phyloP scores from a whole-genome alignment of 768 basidiomycete genomes.

The Solioccasus polychromus region DNA sequence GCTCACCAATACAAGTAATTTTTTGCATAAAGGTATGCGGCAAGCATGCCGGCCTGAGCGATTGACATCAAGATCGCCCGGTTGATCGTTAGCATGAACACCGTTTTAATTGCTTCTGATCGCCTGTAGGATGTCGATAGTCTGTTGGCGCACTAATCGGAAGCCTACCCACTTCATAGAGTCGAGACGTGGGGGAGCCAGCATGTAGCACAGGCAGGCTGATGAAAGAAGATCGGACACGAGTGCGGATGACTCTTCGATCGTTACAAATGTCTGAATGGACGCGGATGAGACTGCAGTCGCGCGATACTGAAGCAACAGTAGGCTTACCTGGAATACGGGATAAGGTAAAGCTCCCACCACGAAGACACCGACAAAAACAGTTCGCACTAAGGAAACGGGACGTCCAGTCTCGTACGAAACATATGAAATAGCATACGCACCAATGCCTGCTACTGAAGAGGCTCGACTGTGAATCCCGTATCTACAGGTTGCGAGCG shows the following conservation, averaged over 20 bases:
- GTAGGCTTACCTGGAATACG: constrained; percentile 9
- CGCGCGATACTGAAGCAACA: background rate
- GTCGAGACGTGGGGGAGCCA: constrained; percentile 6
- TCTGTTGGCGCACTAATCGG: background rate
- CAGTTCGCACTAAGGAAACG: constrained; percentile 9
- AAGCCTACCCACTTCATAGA: constrained; percentile 4
- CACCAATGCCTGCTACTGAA: constrained; percentile 9
- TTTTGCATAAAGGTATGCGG: constrained; percentile 11
- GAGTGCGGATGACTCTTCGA: constrained; percentile 15
- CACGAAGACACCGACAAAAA: constrained; percentile 9
- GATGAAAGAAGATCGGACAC: constrained; percentile 14
- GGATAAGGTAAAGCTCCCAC: background rate
- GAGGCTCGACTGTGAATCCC: background rate
- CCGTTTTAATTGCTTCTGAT: constrained; percentile 9
- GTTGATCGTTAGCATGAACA: constrained; percentile 18
- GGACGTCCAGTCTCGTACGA: constrained; percentile 5
- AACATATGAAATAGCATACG: background rate
- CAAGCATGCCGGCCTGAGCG: constrained; percentile 16
- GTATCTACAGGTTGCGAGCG: background rate
- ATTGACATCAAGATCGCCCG: constrained; percentile 19
- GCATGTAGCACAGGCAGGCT: constrained; percentile 11
- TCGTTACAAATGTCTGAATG: constrained; percentile 4
- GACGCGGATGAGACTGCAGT: background rate
- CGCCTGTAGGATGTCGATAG: constrained; percentile 2
- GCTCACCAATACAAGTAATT: constrained; percentile 18